Base-by-base conservation (phyloP, 345 rosid species). In the Populus ilicifolia region DNA sequence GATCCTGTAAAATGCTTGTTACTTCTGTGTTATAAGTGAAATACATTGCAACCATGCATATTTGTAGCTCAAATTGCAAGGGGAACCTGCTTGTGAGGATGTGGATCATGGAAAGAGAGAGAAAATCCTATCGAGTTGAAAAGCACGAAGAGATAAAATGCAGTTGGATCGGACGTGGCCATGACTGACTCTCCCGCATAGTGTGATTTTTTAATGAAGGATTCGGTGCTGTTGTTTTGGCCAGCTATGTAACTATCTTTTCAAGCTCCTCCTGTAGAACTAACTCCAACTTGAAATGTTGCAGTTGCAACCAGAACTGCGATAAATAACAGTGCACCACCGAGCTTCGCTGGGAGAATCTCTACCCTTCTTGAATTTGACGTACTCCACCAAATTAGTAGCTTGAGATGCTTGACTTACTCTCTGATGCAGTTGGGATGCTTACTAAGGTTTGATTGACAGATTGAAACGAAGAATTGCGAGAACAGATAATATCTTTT, bases 191-290 rank as follows among this genome's bases (percentile, higher is more conserved):
- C 61, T 44, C 90, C 91, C 48, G 89, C 90, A n/a, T 0, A 36
- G 73, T 83, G 84, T 75, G 76, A 36, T 61, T 39, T 78, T 10
- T 30, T 17, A 18, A 7, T 56, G 72, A 17, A 64, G 71, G 21
- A 13, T 23, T 66, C 64, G 36, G 83, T 85, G 29, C 3, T 33
- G 41, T 80, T 85, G 46, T 62, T 72, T 25, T 67, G 69, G 39
- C 29, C 62, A 20, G 69, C 70, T 35, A 44, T 39, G 39, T n/a
- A 33, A 68, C 54, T 79, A 43, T 87, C 94, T 81, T 88, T 87
- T 91, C 94, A 88, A 36, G 82, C 80, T 13, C 91, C 88, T 1
- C 91, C 87, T 25, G 90, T 89, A 77, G 93, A 90, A 76, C 77
- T 83, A 80, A 89, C 41, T 27, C 89, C 87, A 0, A 83, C 87